These are phyloP conservation scores for Candida mattraensis DNA, from an alignment of 805 yeast genomes.

Conservation along the genomic window DNA sequence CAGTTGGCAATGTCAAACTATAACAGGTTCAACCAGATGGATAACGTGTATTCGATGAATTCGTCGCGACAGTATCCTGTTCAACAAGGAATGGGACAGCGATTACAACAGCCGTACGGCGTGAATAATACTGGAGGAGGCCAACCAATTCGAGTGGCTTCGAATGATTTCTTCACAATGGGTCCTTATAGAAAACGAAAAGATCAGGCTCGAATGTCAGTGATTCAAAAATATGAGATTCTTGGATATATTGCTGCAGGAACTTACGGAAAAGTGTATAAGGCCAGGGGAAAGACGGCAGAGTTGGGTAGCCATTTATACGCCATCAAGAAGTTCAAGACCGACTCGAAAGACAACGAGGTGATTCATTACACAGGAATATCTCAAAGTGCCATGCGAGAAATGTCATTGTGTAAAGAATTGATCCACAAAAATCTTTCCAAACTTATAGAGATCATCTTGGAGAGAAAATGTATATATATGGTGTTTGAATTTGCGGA, in stretches of 20 bases:
- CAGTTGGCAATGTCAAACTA: no score
- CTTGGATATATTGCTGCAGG: slow-evolving; percentile 98
- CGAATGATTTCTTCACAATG: slow-evolving; percentile 52
- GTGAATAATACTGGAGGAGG: slow-evolving; percentile 12
- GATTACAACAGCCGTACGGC: slow-evolving; percentile 20
- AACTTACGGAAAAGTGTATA: slow-evolving; percentile 93
- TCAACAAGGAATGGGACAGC: slow-evolving; percentile 5
- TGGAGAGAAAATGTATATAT: slow-evolving; percentile 87
- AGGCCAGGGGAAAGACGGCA: slow-evolving; percentile 57
- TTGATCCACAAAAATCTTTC: slow-evolving; percentile 78
- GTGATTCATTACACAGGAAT: slow-evolving; percentile 89
- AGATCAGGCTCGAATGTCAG: slow-evolving; percentile 68
- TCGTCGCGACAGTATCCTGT: slow-evolving; percentile 26
- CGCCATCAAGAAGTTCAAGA: slow-evolving; percentile 95
- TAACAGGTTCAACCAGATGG: no score
- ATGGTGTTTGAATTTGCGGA: slow-evolving; percentile 97
- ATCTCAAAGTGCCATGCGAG: slow-evolving; percentile 93
- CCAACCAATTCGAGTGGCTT: slow-evolving; percentile 53
- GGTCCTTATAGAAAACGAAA: slow-evolving; percentile 61
- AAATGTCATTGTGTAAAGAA: slow-evolving; percentile 93
- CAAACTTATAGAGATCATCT: slow-evolving; percentile 72
- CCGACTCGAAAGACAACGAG: slow-evolving; percentile 85
- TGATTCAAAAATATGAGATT: slow-evolving; percentile 81
- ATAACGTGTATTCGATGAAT: slow-evolving; percentile 10
- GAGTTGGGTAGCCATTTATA: slow-evolving; percentile 40